phyloP scores from a whole-genome alignment of 495 filamentous ascomycete species.

The Stereocaulon alpinum region DNA sequence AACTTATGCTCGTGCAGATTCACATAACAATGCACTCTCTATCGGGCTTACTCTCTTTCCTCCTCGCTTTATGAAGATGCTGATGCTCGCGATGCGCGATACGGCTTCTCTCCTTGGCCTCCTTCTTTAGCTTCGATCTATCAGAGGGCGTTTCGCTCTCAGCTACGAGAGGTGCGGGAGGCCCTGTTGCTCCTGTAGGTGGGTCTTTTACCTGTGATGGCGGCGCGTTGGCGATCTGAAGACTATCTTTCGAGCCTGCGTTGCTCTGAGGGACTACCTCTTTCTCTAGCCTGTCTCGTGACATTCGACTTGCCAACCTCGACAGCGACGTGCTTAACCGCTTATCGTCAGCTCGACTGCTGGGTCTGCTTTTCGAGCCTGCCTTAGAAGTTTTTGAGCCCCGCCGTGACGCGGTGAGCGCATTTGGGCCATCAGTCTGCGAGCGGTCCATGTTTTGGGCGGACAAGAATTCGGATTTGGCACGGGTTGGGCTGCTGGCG shows the following conservation, averaged over 20 bases:
- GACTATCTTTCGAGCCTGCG: conserved; percentile 20
- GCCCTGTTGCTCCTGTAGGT: conserved; percentile 24
- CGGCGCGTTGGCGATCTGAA: conserved; percentile 10
- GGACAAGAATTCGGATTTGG: neutral
- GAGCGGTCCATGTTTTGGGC: neutral
- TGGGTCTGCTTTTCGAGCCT: conserved; percentile 52
- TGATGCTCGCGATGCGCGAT: conserved; percentile 32
- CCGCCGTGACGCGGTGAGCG: conserved; percentile 45
- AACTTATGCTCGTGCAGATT: conserved; percentile 1
- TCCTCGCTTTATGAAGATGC: conserved; percentile 31
- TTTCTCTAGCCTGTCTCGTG: conserved; percentile 33
- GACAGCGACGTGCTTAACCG: conserved; percentile 57
- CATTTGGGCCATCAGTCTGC: conserved; percentile 35
- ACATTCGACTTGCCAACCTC: conserved; percentile 47
- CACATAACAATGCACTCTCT: conserved; percentile 60
- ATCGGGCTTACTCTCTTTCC: conserved; percentile 47
- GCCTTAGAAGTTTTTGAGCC: conserved; percentile 46
- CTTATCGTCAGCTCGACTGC: conserved; percentile 56
- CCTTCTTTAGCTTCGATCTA: conserved; percentile 37
- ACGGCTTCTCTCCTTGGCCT: conserved; percentile 26
- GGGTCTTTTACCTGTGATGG: conserved; percentile 19
- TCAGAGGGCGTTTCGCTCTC: conserved; percentile 29
- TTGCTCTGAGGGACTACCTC: conserved; percentile 13
- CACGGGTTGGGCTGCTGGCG: conserved; percentile 3
- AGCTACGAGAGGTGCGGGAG: conserved; percentile 18